Conservation (phyloP, 1,284 basidiomycete species). For the Coriolopsis trogii region DNA sequence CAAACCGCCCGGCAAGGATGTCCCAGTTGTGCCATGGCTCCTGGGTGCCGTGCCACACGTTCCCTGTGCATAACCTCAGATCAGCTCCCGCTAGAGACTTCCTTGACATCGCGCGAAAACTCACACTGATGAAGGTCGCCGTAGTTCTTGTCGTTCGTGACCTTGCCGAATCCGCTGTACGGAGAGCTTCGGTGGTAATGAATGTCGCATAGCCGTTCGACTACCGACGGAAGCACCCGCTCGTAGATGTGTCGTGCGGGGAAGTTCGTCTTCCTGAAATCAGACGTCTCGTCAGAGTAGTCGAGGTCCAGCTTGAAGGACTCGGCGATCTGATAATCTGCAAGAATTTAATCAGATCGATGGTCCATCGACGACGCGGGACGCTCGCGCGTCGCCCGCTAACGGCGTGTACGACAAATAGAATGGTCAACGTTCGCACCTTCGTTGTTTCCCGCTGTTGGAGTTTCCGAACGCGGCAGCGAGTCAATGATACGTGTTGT, state of each 20-base stretch:
- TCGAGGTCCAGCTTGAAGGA: conserved; percentile 74
- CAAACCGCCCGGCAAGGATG: conserved; percentile 81
- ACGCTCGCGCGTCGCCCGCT: not conserved
- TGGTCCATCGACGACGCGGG: no score
- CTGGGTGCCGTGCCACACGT: conserved; percentile 90
- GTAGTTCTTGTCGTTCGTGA: conserved; percentile 72
- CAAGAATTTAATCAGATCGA: conserved; percentile 5
- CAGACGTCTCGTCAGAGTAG: conserved; percentile 79
- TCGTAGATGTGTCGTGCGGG: conserved; percentile 90
- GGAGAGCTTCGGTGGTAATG: conserved; percentile 86
- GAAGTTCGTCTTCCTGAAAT: conserved; percentile 84
- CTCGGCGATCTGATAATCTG: conserved; percentile 85
- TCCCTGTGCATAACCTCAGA: conserved; percentile 51
- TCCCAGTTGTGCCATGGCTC: conserved; percentile 93
- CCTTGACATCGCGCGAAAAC: conserved; percentile 26
- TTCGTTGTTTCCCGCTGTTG: conserved; percentile 86
- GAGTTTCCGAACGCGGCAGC: conserved; percentile 3
- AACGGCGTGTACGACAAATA: not conserved
- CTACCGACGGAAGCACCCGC: conserved; percentile 73
- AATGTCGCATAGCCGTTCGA: conserved; percentile 63
- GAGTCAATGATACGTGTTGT: not conserved
- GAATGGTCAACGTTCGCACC: conserved; percentile 39
- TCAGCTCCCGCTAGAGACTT: not conserved
- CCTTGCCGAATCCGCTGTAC: conserved; percentile 80
- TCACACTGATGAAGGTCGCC: conserved; percentile 89